phyloP scores from a whole-genome alignment of 352 stramenopile genomes.

The Globisporangium parvum region DNA sequence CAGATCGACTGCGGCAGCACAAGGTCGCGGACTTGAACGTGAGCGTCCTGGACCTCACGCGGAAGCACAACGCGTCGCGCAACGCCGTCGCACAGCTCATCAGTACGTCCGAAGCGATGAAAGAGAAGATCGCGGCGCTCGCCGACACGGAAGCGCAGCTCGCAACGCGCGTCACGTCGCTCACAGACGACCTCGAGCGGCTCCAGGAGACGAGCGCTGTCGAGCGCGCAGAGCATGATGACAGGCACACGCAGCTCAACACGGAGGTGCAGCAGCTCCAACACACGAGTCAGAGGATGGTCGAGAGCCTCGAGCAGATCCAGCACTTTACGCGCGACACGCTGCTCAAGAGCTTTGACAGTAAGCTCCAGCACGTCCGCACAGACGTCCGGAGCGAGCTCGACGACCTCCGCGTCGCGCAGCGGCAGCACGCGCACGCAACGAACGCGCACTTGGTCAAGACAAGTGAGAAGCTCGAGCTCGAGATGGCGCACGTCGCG shows the following conservation, averaged over 20 bases:
- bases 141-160: slow-evolving; percentile 18
- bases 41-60: slow-evolving; percentile 38
- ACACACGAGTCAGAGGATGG: slow-evolving; percentile 20
- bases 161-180: slow-evolving; percentile 11
- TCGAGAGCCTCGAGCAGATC: slow-evolving; percentile 27
- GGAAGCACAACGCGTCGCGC: slow-evolving; percentile 37
- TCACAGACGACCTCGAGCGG: slow-evolving; percentile 16
- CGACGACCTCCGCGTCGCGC: slow-evolving; percentile 11
- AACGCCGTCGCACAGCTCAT: slow-evolving; percentile 40
- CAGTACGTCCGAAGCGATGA: slow-evolving; percentile 21
- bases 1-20: slow-evolving; percentile 38
- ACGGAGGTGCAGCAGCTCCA: slow-evolving; percentile 25
- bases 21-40: slow-evolving; percentile 43
- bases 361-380: slow-evolving; percentile 21
- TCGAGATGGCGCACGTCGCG: slow-evolving; percentile 27
- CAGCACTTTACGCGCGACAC: slow-evolving; percentile 38
- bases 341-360: slow-evolving; percentile 31
- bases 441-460: slow-evolving; percentile 26
- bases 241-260: slow-evolving; percentile 10
- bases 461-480: slow-evolving; percentile 21
- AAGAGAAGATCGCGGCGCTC: slow-evolving; percentile 19
- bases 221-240: slow-evolving; percentile 17
- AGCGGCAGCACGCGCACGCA: slow-evolving; percentile 23
- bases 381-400: slow-evolving; percentile 23
- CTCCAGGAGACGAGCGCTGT: slow-evolving; percentile 14